Percentiles rank a stretch among this genome's conserved stretches.
Evolutionary conservation across 2,329 filamentous ascomycete species (phyloP).

Genomic region (Lizonia empirigonia): DNA sequence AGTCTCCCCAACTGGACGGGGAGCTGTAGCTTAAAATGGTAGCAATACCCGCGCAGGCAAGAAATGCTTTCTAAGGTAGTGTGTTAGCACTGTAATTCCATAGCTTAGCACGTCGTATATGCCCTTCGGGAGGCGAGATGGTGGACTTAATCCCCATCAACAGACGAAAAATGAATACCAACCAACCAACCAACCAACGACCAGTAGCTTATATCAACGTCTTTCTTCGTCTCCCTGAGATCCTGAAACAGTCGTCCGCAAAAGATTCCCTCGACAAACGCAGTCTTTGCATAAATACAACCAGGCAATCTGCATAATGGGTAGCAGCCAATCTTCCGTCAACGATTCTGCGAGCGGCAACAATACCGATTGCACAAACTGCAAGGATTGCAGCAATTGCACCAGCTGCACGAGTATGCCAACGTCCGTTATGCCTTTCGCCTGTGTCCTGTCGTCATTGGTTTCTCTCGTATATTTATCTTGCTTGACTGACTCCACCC

Average conservation of each 20-base stretch:
- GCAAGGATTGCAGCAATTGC: conserved; percentile 2
- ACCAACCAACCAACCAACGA: too few species aligned
- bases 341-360: neutral
- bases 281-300: neutral
- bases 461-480: neutral
- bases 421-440: neutral
- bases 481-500: neutral
- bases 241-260: neutral
- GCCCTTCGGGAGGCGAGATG: too few species aligned
- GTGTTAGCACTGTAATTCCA: too few species aligned
- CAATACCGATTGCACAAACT: conserved; percentile 7
- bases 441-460: neutral
- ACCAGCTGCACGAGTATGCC: neutral
- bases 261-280: neutral
- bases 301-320: neutral
- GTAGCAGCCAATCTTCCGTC: neutral
- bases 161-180: too few species aligned
- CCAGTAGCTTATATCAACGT: neutral
- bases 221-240: neutral
- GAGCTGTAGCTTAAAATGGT: too few species aligned
- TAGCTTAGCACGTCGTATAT: too few species aligned
- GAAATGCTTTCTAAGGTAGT: too few species aligned
- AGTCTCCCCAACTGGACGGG: too few species aligned
- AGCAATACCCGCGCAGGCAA: too few species aligned
- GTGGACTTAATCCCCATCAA: too few species aligned